Evolutionary conservation across 768 basidiomycete species (phyloP).

Genomic region (Jaapia argillacea): DNA sequence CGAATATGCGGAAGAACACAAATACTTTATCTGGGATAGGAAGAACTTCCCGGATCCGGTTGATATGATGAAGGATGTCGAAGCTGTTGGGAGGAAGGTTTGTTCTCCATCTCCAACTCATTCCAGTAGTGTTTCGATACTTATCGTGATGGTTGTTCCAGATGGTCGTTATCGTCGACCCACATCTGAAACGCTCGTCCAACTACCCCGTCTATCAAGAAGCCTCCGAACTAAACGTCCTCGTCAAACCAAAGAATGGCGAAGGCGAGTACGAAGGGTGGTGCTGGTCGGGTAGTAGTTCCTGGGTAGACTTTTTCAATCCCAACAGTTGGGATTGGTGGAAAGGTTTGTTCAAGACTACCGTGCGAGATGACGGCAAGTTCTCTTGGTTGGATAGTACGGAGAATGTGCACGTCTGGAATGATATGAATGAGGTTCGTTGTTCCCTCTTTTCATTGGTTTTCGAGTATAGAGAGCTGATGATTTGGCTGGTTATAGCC

Average conservation of each 20-base stretch:
- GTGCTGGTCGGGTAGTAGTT: constrained; percentile 96
- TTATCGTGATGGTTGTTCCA: no score
- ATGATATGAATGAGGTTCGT: constrained; percentile 96
- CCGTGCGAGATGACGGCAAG: constrained; percentile 36
- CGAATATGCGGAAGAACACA: constrained; percentile 88
- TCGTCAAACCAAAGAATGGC: constrained; percentile 76
- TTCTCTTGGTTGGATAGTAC: constrained; percentile 80
- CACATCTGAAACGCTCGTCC: constrained; percentile 80
- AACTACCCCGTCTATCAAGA: constrained; percentile 78
- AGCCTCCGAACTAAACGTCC: constrained; percentile 71
- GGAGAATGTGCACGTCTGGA: constrained; percentile 87
- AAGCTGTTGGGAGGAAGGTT: constrained; percentile 79
- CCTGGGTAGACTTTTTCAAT: constrained; percentile 98
- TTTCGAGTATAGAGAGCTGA: neutral
- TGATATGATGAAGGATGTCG: constrained; percentile 87
- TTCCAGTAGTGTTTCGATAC: constrained; percentile 3
- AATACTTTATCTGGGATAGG: constrained; percentile 96
- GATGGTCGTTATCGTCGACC: constrained; percentile 98
- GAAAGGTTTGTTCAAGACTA: constrained; percentile 70
- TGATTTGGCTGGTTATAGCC: constrained; percentile 42
- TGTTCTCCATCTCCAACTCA: constrained; percentile 3
- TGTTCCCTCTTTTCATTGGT: neutral
- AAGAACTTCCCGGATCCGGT: constrained; percentile 91
- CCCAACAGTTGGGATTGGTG: constrained; percentile 87
- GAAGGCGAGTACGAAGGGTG: constrained; percentile 90